A percentile compares a stretch with the other conserved stretches of the same genome.
phyloP scores from a whole-genome alignment of 306 rosid species.

The Castanea crenata region DNA sequence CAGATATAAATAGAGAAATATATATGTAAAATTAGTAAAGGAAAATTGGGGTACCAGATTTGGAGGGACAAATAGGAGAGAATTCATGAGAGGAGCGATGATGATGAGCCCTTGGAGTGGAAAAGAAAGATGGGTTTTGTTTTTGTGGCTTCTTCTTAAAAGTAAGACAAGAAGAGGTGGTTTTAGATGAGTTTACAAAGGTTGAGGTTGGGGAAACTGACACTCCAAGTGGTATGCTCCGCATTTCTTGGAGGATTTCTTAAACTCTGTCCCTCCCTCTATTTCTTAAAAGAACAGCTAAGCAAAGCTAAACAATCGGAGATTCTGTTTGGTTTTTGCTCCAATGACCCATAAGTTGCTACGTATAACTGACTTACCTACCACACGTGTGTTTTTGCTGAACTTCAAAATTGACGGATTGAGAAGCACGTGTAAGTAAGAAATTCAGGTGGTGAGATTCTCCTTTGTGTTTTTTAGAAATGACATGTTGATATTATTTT shows the following conservation, averaged over 20 bases:
- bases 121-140: slow-evolving; percentile 13
- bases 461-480: too few species aligned
- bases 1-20: background rate
- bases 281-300: background rate
- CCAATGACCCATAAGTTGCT: background rate
- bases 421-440: background rate
- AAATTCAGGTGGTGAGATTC: background rate
- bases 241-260: slow-evolving; percentile 53
- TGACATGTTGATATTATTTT: too few species aligned
- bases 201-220: slow-evolving; percentile 53
- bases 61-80: slow-evolving; percentile 43
- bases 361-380: background rate
- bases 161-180: slow-evolving; percentile 30
- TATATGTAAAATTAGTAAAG: background rate
- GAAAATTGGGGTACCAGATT: slow-evolving; percentile 50
- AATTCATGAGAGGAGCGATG: slow-evolving; percentile 32
- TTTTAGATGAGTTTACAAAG: slow-evolving; percentile 40
- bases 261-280: slow-evolving; percentile 5
- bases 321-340: slow-evolving; percentile 1
- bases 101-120: slow-evolving; percentile 38
- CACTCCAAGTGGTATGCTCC: slow-evolving; percentile 72
- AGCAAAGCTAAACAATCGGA: slow-evolving; percentile 11
- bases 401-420: background rate
- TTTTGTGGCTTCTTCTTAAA: slow-evolving; percentile 31
- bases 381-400: background rate